phyloP scores from a whole-genome alignment of 164 flowering plant genomes.

The Vitis rotundifolia region DNA sequence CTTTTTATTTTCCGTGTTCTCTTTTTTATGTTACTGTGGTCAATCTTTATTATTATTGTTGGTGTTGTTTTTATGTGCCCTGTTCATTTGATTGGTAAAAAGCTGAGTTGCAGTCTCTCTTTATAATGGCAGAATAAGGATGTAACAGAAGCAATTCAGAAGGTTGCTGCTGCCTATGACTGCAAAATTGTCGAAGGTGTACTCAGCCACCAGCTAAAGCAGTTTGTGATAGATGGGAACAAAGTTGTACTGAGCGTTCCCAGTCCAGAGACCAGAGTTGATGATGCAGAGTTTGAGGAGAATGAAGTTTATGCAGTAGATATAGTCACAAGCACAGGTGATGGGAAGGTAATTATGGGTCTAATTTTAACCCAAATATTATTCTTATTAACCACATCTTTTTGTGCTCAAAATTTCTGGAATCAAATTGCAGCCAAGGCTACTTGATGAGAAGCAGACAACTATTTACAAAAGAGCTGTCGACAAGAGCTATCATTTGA shows the following conservation, averaged over 20 bases:
- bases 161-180: slow-evolving; percentile 97
- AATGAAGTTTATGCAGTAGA: slow-evolving; percentile 91
- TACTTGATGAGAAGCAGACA: slow-evolving; percentile 91
- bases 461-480: slow-evolving; percentile 93
- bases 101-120: too few relatives aligned
- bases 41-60: too few relatives aligned
- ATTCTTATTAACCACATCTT: background rate
- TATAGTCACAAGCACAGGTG: slow-evolving; percentile 93
- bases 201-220: slow-evolving; percentile 85
- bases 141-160: slow-evolving; percentile 94
- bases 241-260: slow-evolving; percentile 76
- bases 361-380: background rate
- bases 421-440: slow-evolving; percentile 67
- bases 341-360: slow-evolving; percentile 73
- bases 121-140: slow-evolving; percentile 71
- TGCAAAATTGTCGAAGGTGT: slow-evolving; percentile 97
- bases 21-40: too few relatives aligned
- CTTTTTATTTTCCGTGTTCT: too few relatives aligned
- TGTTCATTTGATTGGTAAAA: too few relatives aligned
- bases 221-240: slow-evolving; percentile 96
- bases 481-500: slow-evolving; percentile 85
- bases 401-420: background rate
- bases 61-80: too few relatives aligned
- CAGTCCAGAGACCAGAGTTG: slow-evolving; percentile 82
- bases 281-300: slow-evolving; percentile 95